Evolutionary conservation across 2,329 filamentous ascomycete genomes (phyloP).

Genomic region (Ilyonectria sp.): DNA sequence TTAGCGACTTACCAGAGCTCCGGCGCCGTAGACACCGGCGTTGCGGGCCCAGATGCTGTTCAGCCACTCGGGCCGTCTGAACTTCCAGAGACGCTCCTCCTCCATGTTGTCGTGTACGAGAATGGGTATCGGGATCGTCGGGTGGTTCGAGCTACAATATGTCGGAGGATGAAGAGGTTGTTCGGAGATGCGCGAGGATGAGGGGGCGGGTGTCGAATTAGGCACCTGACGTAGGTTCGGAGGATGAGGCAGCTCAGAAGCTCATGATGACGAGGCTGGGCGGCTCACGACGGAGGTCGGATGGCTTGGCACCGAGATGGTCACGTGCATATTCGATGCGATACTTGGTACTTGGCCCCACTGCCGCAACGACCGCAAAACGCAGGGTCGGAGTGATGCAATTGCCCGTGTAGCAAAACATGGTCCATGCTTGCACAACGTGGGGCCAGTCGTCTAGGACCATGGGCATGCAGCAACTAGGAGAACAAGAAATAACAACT

Average conservation of each 20-base stretch:
- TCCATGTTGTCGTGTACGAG: conserved; percentile 61
- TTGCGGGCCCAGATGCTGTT: conserved; percentile 76
- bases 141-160: background rate
- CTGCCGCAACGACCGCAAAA: background rate
- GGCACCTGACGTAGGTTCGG: conserved; percentile 24
- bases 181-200: conserved; percentile 35
- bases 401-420: conserved; percentile 2
- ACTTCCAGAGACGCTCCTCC: conserved; percentile 78
- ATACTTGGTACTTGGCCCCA: background rate
- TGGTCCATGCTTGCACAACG: conserved; percentile 19
- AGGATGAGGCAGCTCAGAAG: conserved; percentile 31
- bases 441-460: background rate
- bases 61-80: conserved; percentile 76
- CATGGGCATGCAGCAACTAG: background rate
- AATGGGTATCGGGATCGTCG: background rate
- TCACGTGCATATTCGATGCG: conserved; percentile 37
- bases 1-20: conserved; percentile 69
- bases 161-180: conserved; percentile 9
- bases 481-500: conserved; percentile 18
- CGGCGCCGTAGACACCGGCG: conserved; percentile 74
- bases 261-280: conserved; percentile 50
- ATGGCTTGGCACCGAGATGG: conserved; percentile 26
- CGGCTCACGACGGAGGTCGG: conserved; percentile 17
- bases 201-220: conserved; percentile 28
- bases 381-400: conserved; percentile 1